A percentile compares a stretch with the other conserved stretches of the same genome.
These are phyloP conservation scores for Stachybotrys chartarum DNA, from an alignment of 2,329 filamentous ascomycete genomes.

Conservation along the genomic window DNA sequence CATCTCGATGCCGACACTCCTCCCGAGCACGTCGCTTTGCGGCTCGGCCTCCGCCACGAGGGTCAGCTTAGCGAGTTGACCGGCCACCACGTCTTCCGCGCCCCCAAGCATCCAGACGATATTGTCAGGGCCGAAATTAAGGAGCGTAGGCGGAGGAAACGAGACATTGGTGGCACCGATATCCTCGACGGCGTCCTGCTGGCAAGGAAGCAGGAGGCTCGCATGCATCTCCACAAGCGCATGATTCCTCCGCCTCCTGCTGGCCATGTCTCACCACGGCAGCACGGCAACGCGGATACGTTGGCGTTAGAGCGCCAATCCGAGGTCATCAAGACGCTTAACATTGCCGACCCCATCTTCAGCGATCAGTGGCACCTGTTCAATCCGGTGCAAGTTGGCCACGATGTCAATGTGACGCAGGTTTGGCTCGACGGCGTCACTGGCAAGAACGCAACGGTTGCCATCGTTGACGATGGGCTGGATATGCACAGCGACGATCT, in stretches of 20 bases:
- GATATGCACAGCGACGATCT: constrained; percentile 94
- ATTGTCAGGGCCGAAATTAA: constrained; percentile 47
- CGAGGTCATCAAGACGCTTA: constrained; percentile 56
- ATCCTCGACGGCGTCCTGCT: constrained; percentile 69
- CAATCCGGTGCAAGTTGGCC: constrained; percentile 72
- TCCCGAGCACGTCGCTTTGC: constrained; percentile 62
- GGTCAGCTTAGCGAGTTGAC: constrained; percentile 71
- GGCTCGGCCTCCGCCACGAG: constrained; percentile 69
- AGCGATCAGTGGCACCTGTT: constrained; percentile 91
- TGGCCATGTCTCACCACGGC: constrained; percentile 13
- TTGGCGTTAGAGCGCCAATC: constrained; percentile 50
- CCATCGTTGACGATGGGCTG: constrained; percentile 91
- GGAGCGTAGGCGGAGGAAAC: constrained; percentile 54
- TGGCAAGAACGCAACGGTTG: constrained; percentile 80
- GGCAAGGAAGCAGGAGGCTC: constrained; percentile 63
- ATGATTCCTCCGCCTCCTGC: constrained; percentile 32
- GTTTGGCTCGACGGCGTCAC: constrained; percentile 89
- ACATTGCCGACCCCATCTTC: constrained; percentile 86
- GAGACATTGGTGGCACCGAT: constrained; percentile 43
- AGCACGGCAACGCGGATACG: constrained; percentile 10
- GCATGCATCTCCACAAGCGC: constrained; percentile 46
- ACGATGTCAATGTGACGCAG: constrained; percentile 94
- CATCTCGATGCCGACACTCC: constrained; percentile 62
- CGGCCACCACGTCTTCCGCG: constrained; percentile 79
- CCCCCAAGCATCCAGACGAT: constrained; percentile 55